These are phyloP conservation scores for Calocera cornea DNA, from an alignment of 768 basidiomycete species.

Conservation along the genomic window DNA sequence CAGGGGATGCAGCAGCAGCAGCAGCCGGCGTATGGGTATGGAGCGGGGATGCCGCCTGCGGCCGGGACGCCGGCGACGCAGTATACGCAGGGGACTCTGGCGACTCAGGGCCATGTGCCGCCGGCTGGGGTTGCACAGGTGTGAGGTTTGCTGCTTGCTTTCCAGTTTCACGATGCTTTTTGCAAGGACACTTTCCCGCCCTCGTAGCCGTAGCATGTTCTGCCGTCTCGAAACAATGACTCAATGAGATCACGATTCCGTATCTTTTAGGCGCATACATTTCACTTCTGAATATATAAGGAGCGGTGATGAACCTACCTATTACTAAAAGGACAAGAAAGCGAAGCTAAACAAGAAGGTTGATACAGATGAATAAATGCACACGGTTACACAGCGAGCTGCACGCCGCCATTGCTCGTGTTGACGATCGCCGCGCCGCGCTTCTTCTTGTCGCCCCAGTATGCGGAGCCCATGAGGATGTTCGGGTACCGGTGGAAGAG, in stretches of 20 bases:
- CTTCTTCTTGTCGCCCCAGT: conserved; percentile 1
- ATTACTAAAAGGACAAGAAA: neutral
- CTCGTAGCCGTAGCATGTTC: neutral
- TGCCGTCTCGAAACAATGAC: neutral
- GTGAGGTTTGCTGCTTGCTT: neutral
- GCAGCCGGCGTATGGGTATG: neutral
- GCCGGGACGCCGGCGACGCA: neutral
- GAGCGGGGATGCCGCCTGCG: neutral
- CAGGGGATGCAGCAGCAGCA: neutral
- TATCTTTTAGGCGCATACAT: neutral
- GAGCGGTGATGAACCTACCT: neutral
- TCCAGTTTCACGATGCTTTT: neutral
- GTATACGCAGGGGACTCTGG: too few relatives aligned
- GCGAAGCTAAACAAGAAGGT: neutral
- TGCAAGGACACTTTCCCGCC: neutral
- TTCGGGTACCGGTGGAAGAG: neutral
- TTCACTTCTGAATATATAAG: neutral
- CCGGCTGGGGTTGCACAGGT: neutral
- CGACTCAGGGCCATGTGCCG: neutral
- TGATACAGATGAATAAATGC: neutral
- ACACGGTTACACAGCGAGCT: neutral
- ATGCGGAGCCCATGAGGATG: neutral
- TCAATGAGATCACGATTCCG: neutral
- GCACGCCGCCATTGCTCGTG: neutral
- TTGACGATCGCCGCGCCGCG: neutral